Conservation (phyloP, 2,329 filamentous ascomycete genomes). For the Nectriaceae sp. region DNA sequence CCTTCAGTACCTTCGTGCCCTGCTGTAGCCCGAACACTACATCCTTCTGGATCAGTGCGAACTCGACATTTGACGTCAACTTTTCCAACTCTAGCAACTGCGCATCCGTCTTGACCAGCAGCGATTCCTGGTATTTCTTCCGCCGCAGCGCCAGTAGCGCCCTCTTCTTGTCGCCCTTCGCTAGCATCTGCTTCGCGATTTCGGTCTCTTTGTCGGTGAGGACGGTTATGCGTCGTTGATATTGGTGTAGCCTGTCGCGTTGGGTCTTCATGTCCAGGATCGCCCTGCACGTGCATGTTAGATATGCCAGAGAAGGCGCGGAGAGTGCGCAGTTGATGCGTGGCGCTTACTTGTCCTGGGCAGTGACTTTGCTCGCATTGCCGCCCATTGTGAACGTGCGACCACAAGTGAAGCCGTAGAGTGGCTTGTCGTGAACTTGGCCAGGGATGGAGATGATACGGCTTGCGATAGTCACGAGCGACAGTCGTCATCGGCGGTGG, state of each 20-base stretch:
- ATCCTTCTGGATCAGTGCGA: constrained; percentile 95
- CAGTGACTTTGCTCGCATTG: constrained; percentile 58
- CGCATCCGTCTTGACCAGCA: constrained; percentile 85
- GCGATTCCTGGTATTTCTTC: constrained; percentile 95
- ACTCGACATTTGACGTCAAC: constrained; percentile 87
- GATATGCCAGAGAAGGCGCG: no score
- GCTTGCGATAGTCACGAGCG: constrained; percentile 27
- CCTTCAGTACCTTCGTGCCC: constrained; percentile 83
- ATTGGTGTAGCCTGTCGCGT: constrained; percentile 95
- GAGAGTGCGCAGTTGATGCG: no score
- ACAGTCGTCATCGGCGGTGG: constrained; percentile 27
- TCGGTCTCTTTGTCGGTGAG: constrained; percentile 87
- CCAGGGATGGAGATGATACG: constrained; percentile 6
- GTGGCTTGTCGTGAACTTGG: constrained; percentile 3
- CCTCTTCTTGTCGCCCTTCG: constrained; percentile 74
- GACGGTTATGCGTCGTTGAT: constrained; percentile 85
- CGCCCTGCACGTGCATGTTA: constrained; percentile 69
- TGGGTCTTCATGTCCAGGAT: constrained; percentile 98
- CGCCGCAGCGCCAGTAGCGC: constrained; percentile 86
- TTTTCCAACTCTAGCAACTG: constrained; percentile 94
- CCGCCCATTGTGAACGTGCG: constrained; percentile 50
- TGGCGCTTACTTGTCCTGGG: constrained; percentile 86
- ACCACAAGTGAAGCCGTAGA: constrained; percentile 6
- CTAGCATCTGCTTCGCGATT: constrained; percentile 81
- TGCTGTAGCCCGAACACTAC: constrained; percentile 90